Percentiles rank a stretch among this genome's conserved stretches.
Conservation (phyloP, 2,329 filamentous ascomycete genomes). For the Cladosporium phlei region DNA sequence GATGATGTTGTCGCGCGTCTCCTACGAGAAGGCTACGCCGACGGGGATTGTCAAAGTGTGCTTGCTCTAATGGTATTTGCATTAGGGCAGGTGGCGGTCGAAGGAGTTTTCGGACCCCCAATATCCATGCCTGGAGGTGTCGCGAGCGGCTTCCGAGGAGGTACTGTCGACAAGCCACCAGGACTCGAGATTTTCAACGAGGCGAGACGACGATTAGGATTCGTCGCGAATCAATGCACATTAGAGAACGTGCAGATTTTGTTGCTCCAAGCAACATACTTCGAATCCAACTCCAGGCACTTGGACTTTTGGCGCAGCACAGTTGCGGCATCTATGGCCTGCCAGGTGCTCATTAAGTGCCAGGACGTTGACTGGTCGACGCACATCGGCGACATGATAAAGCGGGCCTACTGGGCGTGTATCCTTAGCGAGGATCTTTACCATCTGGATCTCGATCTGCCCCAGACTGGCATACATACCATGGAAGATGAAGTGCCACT, state of each 20-base stretch:
- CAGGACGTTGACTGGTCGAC: conserved; percentile 44
- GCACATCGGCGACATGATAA: conserved; percentile 48
- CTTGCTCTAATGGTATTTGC: conserved; percentile 56
- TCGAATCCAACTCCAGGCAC: conserved; percentile 22
- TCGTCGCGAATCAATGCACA: conserved; percentile 51
- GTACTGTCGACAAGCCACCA: conserved; percentile 47
- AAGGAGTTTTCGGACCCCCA: conserved; percentile 46
- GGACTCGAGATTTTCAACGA: conserved; percentile 60
- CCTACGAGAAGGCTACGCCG: conserved; percentile 46
- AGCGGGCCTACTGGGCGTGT: conserved; percentile 55
- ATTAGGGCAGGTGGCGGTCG: conserved; percentile 55
- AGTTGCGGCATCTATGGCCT: conserved; percentile 53
- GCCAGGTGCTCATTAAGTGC: conserved; percentile 53
- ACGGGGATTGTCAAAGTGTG: conserved; percentile 46
- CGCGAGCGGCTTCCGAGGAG: conserved; percentile 51
- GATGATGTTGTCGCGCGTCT: conserved; percentile 45
- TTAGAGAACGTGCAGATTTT: conserved; percentile 58
- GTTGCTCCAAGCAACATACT: conserved; percentile 46
- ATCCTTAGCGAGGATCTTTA: conserved; percentile 47
- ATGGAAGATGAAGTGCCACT: conserved; percentile 52
- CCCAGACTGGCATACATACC: conserved; percentile 51
- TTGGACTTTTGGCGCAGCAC: conserved; percentile 60
- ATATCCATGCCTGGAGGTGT: conserved; percentile 42
- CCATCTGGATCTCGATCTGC: conserved; percentile 56
- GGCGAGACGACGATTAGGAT: conserved; percentile 56